A percentile compares a stretch with the other conserved stretches of the same genome.
These are phyloP conservation scores for Lasiosphaeria hispida DNA, from an alignment of 495 filamentous ascomycete species.

Conservation along the genomic window DNA sequence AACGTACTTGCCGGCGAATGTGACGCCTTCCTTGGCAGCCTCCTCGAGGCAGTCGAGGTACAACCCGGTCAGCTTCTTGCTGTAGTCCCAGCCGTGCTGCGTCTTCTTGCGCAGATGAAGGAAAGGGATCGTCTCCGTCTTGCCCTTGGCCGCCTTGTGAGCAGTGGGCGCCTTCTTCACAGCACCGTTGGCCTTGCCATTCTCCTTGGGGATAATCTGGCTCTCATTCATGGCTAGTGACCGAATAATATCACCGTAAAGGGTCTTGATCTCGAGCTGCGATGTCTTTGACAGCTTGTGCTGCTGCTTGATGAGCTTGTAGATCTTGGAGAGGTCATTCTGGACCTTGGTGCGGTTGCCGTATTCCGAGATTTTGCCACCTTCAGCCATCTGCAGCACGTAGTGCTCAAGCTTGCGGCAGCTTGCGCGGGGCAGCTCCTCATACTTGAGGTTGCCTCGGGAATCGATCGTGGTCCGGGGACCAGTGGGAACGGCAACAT, in stretches of 20 bases:
- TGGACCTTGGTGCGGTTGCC: conserved; percentile 98
- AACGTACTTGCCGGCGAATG: conserved; percentile 91
- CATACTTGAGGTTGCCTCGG: conserved; percentile 83
- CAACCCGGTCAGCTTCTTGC: conserved; percentile 89
- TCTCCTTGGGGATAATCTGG: conserved; percentile 89
- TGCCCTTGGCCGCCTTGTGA: conserved; percentile 63
- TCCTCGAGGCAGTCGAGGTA: conserved; percentile 91
- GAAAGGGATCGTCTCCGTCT: conserved; percentile 97
- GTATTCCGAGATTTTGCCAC: conserved; percentile 96
- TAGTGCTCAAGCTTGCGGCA: conserved; percentile 98
- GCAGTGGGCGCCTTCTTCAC: conserved; percentile 60
- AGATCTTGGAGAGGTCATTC: conserved; percentile 87
- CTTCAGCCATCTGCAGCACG: conserved; percentile 97
- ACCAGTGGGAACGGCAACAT: conserved; percentile 87
- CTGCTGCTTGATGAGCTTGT: conserved; percentile 96
- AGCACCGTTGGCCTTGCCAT: conserved; percentile 54
- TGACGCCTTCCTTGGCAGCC: conserved; percentile 80
- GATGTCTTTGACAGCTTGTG: conserved; percentile 93
- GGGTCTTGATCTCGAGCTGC: conserved; percentile 87
- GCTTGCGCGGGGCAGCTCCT: conserved; percentile 82
- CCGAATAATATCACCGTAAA: conserved; percentile 91
- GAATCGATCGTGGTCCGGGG: conserved; percentile 87
- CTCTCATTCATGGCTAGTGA: conserved; percentile 95
- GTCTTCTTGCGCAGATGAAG: conserved; percentile 94
- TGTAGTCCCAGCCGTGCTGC: conserved; percentile 96